phyloP scores from a whole-genome alignment of 768 basidiomycete genomes.

The Russula vinacea region DNA sequence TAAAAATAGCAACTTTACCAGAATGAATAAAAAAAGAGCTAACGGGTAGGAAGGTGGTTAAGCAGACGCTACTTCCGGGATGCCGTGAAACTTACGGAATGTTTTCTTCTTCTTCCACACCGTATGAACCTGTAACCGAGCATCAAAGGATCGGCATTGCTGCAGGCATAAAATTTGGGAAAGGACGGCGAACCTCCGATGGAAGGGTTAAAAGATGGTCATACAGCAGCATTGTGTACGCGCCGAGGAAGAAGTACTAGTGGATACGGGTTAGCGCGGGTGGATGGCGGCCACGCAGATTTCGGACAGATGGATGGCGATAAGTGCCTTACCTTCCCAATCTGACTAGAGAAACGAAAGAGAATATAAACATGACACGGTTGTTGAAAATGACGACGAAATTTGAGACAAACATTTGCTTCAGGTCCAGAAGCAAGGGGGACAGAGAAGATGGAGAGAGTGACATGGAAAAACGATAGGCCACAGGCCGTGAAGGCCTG shows the following conservation, averaged over 20 bases:
- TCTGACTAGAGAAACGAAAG: slow-evolving; percentile 3
- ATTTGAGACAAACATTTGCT: slow-evolving; percentile 24
- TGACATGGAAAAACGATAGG: slow-evolving; percentile 5
- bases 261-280: not conserved
- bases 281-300: not conserved
- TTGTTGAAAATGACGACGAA: not conserved
- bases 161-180: not conserved
- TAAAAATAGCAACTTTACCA: slow-evolving; percentile 4
- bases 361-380: slow-evolving; percentile 1
- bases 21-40: slow-evolving; percentile 28
- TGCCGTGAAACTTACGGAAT: slow-evolving; percentile 17
- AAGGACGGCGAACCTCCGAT: slow-evolving; percentile 16
- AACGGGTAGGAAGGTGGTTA: not conserved
- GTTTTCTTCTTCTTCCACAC: slow-evolving; percentile 30
- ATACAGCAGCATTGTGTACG: slow-evolving; percentile 25
- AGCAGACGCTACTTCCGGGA: not conserved
- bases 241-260: slow-evolving; percentile 27
- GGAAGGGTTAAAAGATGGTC: slow-evolving; percentile 27
- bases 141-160: not conserved
- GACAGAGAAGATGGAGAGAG: not conserved
- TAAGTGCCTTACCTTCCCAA: slow-evolving; percentile 23
- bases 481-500: not conserved
- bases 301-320: too few species aligned
- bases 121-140: slow-evolving; percentile 19
- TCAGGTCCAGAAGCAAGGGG: slow-evolving; percentile 4